Evolutionary conservation across 345 rosid genomes (phyloP).

Genomic region (Rubroshorea leprosula): DNA sequence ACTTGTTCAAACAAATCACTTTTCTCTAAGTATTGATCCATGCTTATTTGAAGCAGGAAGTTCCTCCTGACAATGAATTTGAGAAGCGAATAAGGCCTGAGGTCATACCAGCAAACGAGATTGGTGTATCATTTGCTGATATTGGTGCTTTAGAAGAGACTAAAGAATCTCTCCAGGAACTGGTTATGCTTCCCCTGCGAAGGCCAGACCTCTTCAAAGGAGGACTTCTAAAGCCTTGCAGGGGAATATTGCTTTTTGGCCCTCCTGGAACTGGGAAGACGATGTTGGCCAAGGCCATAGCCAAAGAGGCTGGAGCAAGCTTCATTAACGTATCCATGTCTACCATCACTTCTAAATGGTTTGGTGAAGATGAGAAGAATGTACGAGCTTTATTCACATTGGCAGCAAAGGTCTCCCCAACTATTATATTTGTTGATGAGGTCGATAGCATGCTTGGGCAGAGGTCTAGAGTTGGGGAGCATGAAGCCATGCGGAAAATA

Average conservation of each 20-base stretch:
- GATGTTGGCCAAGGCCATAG: slow-evolving; percentile 95
- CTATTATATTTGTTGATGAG: slow-evolving; percentile 90
- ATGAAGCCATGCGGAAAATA: slow-evolving; percentile 85
- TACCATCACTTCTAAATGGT: slow-evolving; percentile 95
- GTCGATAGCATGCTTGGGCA: slow-evolving; percentile 99
- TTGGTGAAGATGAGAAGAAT: slow-evolving; percentile 96
- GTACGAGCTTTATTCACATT: slow-evolving; percentile 86
- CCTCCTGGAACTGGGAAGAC: slow-evolving; percentile 99
- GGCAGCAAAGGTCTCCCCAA: slow-evolving; percentile 88
- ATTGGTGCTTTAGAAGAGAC: slow-evolving; percentile 84
- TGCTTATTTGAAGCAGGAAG: slow-evolving; percentile 39
- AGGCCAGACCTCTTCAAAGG: slow-evolving; percentile 88
- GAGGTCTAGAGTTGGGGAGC: slow-evolving; percentile 85
- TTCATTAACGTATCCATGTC: slow-evolving; percentile 97
- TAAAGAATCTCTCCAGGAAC: slow-evolving; percentile 90
- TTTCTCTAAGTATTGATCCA: background rate
- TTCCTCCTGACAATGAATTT: slow-evolving; percentile 82
- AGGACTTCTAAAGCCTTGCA: slow-evolving; percentile 86
- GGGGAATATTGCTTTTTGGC: slow-evolving; percentile 92
- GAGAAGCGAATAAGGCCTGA: slow-evolving; percentile 97
- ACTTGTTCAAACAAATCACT: background rate
- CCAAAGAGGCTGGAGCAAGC: slow-evolving; percentile 93
- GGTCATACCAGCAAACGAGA: slow-evolving; percentile 81
- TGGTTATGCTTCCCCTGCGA: slow-evolving; percentile 92
- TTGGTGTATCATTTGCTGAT: slow-evolving; percentile 64